Base-by-base conservation (phyloP, 345 rosid genomes). In the Fremontodendron californicum region DNA sequence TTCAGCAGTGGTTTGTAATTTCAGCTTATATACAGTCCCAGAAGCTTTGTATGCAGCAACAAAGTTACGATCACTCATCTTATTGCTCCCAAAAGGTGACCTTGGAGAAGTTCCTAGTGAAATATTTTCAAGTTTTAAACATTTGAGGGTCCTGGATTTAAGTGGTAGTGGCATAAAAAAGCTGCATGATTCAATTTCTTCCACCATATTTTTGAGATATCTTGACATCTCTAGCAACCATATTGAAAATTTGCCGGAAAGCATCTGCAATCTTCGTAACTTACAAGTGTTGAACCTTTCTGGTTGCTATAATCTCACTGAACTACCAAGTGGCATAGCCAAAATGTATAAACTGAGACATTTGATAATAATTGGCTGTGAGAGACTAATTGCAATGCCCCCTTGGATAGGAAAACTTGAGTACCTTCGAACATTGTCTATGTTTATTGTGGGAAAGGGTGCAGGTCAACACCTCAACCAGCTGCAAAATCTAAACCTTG, bases 101-200 rank as follows among this genome's bases (percentile, higher is more conserved):
- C 64, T 73, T 21, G 62, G 64, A 10, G 75, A 52, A 54, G 29
- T 73, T 9, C 74, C 60, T 46, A 4, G 1, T 9, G 37, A 37
- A 3, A 48, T 82, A 19, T 75, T 78, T 78, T 64, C 82, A 27
- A 78, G 55, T 73, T 82, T 82, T 66, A 79, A 46, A n/a, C 42
- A 52, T 43, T 62, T 82, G 76, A 60, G 78, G 29, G 31, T 42
- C 54, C 40, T 82, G 25, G 79, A 82, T 82, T 33, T 82, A 71
- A 73, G 80, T 6, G 68, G 80, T 13, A 64, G 79, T 65, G 85
- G 82, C 29, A 66, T 82, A 3, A 77, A 71, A 73, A 77, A 0
- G 46, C 78, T 77, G 40, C 46, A 54, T 6, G 60, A 52, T 67
- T 67, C 85, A 43, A 58, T 79, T 58, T 54, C 65, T 7, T 39